Conservation (phyloP, 163 green algal genomes). For the Volvox carteri region DNA sequence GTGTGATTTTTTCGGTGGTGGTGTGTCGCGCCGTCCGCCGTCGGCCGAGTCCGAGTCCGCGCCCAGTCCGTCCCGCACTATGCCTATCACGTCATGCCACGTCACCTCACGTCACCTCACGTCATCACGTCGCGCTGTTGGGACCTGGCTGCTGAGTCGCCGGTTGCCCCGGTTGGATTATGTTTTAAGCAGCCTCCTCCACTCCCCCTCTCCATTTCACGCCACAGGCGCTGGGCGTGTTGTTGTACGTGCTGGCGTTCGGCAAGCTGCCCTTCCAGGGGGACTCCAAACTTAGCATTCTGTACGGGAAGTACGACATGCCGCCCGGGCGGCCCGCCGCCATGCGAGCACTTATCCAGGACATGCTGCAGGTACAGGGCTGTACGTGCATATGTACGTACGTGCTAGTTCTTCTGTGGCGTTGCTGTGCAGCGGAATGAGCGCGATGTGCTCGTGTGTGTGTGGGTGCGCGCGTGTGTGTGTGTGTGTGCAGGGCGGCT, state of each 20-base stretch:
- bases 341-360: constrained; percentile 44
- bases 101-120: too few species aligned
- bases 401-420: too few species aligned
- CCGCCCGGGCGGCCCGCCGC: constrained; percentile 45
- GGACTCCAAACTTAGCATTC: constrained; percentile 85
- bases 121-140: background rate
- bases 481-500: too few species aligned
- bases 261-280: constrained; percentile 88
- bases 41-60: too few species aligned
- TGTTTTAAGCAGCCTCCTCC: too few species aligned
- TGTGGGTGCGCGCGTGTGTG: too few species aligned
- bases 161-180: background rate
- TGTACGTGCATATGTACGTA: background rate
- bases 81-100: too few species aligned
- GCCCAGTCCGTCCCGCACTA: too few species aligned
- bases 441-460: too few species aligned
- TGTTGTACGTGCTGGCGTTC: constrained; percentile 88
- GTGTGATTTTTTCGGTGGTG: too few species aligned
- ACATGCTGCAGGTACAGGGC: constrained; percentile 42
- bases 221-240: constrained; percentile 84
- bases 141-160: background rate
- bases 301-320: constrained; percentile 78
- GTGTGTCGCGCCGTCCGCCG: too few species aligned
- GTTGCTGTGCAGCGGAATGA: too few species aligned
- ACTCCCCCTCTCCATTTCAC: background rate